phyloP scores from a whole-genome alignment of 768 basidiomycete species.

The Mycena olivaceomarginata region DNA sequence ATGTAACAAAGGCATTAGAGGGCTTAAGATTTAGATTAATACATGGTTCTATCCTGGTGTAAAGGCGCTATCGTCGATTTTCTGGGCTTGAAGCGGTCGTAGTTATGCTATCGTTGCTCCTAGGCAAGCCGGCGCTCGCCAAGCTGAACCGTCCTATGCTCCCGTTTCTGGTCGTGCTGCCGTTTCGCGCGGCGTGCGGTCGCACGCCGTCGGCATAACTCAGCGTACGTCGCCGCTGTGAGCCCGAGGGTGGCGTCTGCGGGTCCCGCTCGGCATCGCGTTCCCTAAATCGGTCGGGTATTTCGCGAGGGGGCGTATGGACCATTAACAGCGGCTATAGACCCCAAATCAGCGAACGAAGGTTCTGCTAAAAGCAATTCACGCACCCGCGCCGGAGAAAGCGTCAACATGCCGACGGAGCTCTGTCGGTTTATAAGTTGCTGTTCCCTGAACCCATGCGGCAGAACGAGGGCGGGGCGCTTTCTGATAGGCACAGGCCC shows the following conservation, averaged over 20 bases:
- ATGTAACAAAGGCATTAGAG: constrained; percentile 25
- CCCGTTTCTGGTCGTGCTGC: constrained; percentile 29
- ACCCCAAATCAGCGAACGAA: constrained; percentile 11
- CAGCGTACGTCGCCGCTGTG: constrained; percentile 59
- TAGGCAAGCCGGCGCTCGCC: constrained; percentile 22
- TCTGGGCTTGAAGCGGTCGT: constrained; percentile 27
- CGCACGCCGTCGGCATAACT: constrained; percentile 62
- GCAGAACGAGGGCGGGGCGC: constrained; percentile 63
- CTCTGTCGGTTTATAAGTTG: constrained; percentile 72
- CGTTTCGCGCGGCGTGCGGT: constrained; percentile 35
- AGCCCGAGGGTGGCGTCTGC: constrained; percentile 47
- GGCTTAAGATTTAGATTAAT: constrained; percentile 35
- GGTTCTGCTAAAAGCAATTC: neutral
- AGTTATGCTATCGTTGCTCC: constrained; percentile 30
- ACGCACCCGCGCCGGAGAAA: constrained; percentile 85
- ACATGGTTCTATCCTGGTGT: constrained; percentile 31
- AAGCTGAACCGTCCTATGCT: constrained; percentile 35
- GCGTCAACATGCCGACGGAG: constrained; percentile 76
- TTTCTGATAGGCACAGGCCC: constrained; percentile 11
- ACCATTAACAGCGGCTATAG: constrained; percentile 78
- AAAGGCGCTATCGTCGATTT: constrained; percentile 27
- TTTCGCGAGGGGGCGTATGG: constrained; percentile 78
- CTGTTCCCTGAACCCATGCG: constrained; percentile 67
- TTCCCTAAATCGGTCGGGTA: constrained; percentile 56
- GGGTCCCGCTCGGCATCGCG: constrained; percentile 53